phyloP scores from a whole-genome alignment of 2,329 filamentous ascomycete species.

The Pestalotiopsis sp. region DNA sequence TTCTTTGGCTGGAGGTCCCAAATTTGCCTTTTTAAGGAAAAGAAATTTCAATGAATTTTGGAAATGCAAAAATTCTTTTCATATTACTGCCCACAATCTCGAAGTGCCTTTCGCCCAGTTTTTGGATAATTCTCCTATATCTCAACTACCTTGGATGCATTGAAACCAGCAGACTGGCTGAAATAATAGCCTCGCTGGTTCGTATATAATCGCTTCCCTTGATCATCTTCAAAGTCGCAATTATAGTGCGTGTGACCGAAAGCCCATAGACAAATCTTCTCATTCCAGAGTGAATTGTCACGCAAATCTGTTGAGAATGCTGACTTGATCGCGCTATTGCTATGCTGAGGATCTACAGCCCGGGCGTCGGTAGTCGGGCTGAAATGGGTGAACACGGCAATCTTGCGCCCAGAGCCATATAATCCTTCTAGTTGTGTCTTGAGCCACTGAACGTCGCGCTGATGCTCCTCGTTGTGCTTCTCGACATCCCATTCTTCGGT shows the following conservation, averaged over 20 bases:
- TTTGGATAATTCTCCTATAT: background rate
- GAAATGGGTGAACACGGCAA: slow-evolving; percentile 46
- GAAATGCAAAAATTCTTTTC: too few relatives aligned
- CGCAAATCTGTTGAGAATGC: slow-evolving; percentile 43
- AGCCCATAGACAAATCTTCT: slow-evolving; percentile 42
- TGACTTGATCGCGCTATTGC: slow-evolving; percentile 25
- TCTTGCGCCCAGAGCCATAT: slow-evolving; percentile 20
- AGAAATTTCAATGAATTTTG: too few relatives aligned
- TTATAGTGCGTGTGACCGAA: slow-evolving; percentile 54
- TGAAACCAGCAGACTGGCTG: background rate
- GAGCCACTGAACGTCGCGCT: slow-evolving; percentile 43
- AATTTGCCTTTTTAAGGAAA: too few relatives aligned
- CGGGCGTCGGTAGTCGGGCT: slow-evolving; percentile 37
- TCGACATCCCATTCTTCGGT: slow-evolving; percentile 41
- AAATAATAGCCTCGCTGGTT: slow-evolving; percentile 45
- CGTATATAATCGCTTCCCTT: slow-evolving; percentile 34
- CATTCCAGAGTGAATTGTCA: slow-evolving; percentile 34
- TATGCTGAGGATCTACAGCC: slow-evolving; percentile 35
- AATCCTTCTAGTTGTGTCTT: slow-evolving; percentile 36
- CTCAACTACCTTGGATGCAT: background rate
- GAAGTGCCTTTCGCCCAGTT: background rate
- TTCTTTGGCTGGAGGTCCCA: too few relatives aligned
- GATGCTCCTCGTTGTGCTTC: slow-evolving; percentile 38
- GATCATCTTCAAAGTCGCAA: slow-evolving; percentile 38
- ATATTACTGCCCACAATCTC: background rate